phyloP scores from a whole-genome alignment of 1,139 yeast species.

The Pichiaceae sp. region DNA sequence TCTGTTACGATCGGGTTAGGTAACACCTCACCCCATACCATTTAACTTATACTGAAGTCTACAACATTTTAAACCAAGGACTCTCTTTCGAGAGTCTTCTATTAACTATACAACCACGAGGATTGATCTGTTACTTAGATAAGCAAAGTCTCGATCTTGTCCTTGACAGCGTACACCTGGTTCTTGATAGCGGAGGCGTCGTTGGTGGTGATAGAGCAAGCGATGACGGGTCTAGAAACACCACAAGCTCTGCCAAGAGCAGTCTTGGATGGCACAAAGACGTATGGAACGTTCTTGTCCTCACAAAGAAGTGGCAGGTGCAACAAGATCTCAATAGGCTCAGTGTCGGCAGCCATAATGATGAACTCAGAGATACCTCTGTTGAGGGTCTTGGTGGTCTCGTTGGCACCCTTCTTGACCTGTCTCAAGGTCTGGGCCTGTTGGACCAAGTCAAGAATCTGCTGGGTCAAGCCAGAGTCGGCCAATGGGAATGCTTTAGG shows the following conservation, averaged over 20 bases:
- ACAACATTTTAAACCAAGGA: too few species aligned
- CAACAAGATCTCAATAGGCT: constrained; percentile 96
- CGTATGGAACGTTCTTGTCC: constrained; percentile 99
- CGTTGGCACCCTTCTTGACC: constrained; percentile 98
- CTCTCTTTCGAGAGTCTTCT: too few species aligned
- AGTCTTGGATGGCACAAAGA: constrained; percentile 95
- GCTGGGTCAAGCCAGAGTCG: constrained; percentile 90
- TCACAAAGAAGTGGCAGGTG: constrained; percentile 97
- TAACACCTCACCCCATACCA: too few species aligned
- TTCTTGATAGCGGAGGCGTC: constrained; percentile 96
- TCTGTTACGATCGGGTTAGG: too few species aligned
- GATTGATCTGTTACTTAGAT: too few species aligned
- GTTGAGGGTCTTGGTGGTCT: constrained; percentile 98
- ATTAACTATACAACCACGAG: too few species aligned
- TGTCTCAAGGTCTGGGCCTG: constrained; percentile 98
- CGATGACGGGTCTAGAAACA: constrained; percentile 98
- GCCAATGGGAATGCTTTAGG: constrained; percentile 99
- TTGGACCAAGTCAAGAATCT: constrained; percentile 95
- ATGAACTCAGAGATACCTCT: constrained; percentile 99
- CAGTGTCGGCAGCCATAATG: constrained; percentile 99
- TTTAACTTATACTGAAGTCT: too few species aligned
- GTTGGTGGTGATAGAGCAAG: constrained; percentile 97
- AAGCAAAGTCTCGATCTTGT: constrained; percentile 95
- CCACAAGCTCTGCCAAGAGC: constrained; percentile 99
- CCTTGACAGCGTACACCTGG: constrained; percentile 96